phyloP scores from a whole-genome alignment of 2,329 filamentous ascomycete species.

The Alternaria burnsii region DNA sequence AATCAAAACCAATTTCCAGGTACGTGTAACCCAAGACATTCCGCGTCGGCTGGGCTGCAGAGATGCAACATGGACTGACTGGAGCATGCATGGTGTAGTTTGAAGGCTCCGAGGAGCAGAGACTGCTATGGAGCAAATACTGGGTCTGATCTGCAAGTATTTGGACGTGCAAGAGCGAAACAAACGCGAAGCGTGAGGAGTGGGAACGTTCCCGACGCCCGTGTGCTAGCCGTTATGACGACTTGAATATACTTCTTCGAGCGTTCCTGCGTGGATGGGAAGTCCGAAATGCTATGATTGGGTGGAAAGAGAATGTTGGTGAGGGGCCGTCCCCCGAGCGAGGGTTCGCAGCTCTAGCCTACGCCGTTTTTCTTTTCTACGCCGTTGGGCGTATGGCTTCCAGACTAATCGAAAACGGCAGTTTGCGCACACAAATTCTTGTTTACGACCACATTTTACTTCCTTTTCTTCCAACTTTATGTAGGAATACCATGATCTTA shows the following conservation, averaged over 20 bases:
- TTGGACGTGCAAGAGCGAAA: conserved; percentile 6
- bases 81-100: conserved; percentile 57
- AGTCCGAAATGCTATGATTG: conserved; percentile 15
- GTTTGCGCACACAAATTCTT: neutral
- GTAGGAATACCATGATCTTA: conserved; percentile 1
- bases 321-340: conserved; percentile 23
- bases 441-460: neutral
- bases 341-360: conserved; percentile 31
- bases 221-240: conserved; percentile 23
- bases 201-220: neutral
- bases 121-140: conserved; percentile 76
- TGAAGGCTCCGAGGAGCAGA: conserved; percentile 72
- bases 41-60: conserved; percentile 4
- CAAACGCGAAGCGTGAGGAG: neutral
- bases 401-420: conserved; percentile 7
- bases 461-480: conserved; percentile 13
- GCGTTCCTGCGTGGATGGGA: neutral
- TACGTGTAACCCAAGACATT: conserved; percentile 45
- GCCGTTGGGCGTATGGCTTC: conserved; percentile 20
- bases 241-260: conserved; percentile 6
- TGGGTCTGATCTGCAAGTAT: conserved; percentile 66
- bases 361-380: conserved; percentile 10
- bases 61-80: conserved; percentile 30
- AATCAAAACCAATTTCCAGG: conserved; percentile 74
- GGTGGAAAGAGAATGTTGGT: conserved; percentile 3